Evolutionary conservation across 805 yeast species (phyloP).

Genomic region (Candida suzukii): DNA sequence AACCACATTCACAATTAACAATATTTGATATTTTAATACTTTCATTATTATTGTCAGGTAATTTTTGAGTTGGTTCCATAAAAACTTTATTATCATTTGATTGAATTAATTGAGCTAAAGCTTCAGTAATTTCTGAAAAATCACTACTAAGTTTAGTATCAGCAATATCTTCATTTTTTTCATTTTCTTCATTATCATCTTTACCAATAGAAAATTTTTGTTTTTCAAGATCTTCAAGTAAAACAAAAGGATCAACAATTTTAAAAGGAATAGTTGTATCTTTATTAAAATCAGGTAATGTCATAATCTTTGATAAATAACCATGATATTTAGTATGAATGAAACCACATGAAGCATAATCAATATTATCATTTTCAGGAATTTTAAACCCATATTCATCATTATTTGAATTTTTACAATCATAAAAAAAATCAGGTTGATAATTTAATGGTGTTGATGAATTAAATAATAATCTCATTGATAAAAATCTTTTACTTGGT

Average conservation of each 20-base stretch:
- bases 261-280: constrained; percentile 27
- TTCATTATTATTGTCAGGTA: neutral
- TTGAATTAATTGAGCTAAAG: constrained; percentile 7
- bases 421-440: constrained; percentile 39
- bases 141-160: neutral
- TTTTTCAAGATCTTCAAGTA: neutral
- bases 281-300: constrained; percentile 23
- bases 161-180: neutral
- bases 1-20: constrained; percentile 14
- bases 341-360: constrained; percentile 15
- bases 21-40: neutral
- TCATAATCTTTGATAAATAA: constrained; percentile 16
- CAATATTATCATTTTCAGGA: constrained; percentile 20
- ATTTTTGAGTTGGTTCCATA: neutral
- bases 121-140: constrained; percentile 10
- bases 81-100: neutral
- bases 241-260: constrained; percentile 21
- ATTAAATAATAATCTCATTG: constrained; percentile 43
- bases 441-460: constrained; percentile 38
- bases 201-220: neutral
- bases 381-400: constrained; percentile 32
- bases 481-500: constrained; percentile 38
- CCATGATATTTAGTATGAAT: constrained; percentile 16
- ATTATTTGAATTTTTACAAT: constrained; percentile 18
- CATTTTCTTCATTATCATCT: neutral